A percentile compares a stretch with the other conserved stretches of the same genome.
Conservation (phyloP, 441 rosid genomes). For the Pelargonium fulgidum region DNA sequence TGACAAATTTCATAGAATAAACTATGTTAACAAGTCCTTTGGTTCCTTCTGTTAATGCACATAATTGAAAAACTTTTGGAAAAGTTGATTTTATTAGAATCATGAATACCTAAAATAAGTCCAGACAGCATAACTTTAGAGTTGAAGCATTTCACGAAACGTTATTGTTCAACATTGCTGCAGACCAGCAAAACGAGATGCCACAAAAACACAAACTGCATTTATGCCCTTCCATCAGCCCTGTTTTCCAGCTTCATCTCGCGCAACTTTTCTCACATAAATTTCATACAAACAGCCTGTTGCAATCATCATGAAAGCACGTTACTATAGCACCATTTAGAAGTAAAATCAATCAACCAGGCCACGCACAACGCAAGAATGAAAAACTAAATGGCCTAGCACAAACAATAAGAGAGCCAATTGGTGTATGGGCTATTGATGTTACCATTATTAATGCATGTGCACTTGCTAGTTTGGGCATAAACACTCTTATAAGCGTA, state of each 20-base stretch:
- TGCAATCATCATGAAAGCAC: neutral
- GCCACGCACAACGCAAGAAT: neutral
- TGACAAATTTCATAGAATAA: too few species aligned
- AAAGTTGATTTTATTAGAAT: neutral
- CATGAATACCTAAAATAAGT: neutral
- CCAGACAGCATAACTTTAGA: neutral
- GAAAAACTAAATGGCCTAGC: neutral
- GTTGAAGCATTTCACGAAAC: neutral
- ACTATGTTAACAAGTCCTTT: too few species aligned
- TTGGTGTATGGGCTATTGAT: neutral
- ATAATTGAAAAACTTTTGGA: neutral
- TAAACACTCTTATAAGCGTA: neutral
- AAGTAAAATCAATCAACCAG: neutral
- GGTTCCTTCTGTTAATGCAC: neutral
- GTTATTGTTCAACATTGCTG: neutral
- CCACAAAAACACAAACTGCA: neutral
- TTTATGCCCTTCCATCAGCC: neutral
- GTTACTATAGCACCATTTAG: neutral
- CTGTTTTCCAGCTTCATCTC: neutral
- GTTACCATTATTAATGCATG: neutral
- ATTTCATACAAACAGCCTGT: conserved; percentile 2
- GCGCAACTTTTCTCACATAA: neutral
- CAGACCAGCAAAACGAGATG: neutral
- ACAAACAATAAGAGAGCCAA: neutral
- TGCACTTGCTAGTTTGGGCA: too few species aligned